Base-by-base conservation (phyloP, 2,329 filamentous ascomycete species). In the Phialemoniopsis sp. region DNA sequence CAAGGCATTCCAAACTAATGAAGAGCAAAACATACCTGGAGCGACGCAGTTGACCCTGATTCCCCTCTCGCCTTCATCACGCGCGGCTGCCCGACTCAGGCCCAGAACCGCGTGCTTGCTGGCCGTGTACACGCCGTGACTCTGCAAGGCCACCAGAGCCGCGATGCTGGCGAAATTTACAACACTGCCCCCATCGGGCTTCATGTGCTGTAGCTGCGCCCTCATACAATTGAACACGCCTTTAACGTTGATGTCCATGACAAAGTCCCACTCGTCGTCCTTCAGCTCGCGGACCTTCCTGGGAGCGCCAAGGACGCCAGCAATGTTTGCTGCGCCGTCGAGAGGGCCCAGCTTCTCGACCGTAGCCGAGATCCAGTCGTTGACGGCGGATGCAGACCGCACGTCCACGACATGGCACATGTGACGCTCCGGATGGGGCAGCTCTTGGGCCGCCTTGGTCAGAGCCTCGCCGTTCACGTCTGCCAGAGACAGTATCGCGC, bases 241-340 rank as follows among this genome's bases (percentile, higher is more conserved):
- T 8, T 67, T 73, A 38, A 74, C 50, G 42, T 75, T 75, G 34
- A 73, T 59, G 7, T 56, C 60, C 26, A 74, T 70, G 39, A 72
- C 67, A 36, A 58, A 63, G 34, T 73, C 52, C 70, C 71, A 74
- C 39, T 71, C 67, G 19, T 63, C 61, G 39, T 73, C 70, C 16
- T 69, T 64, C 31, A 70, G 51, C 16, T 71, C 68, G 42, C 71
- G 67, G 35, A 65, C 55, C 46, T 62, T 63, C 15, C 56, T 57
- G 31, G 46, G 48, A 34, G 46, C 42, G 34, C 68, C 69, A 45
- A 72, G 68, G 32, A 66, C 50, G 33, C 73, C 72, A 5, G 77
- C 77, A 9, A 75, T 63, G 39, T 81, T 79, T 10, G 70, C 74
- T 15, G 74, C 72, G 5, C 73, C 69, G 47, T 78, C 70, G 8